These are phyloP conservation scores for Cornus kousa DNA, from an alignment of 148 eudicot species.

Conservation along the genomic window DNA sequence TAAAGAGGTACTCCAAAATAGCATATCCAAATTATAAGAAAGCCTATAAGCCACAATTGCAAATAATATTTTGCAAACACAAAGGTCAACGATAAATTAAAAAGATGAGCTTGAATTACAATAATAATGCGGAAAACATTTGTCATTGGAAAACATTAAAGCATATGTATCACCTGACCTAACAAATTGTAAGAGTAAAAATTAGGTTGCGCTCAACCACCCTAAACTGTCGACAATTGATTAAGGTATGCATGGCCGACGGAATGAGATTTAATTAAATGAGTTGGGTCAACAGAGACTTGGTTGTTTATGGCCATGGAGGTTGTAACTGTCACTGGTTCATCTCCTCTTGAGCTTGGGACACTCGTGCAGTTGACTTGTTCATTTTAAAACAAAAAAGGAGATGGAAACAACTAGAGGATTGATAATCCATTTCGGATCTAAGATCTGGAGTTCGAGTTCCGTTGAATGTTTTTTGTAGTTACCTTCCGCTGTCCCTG, in stretches of 20 bases:
- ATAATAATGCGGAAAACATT: no score
- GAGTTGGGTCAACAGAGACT: background rate
- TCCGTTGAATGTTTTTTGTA: no score
- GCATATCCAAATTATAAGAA: no score
- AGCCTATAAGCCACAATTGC: no score
- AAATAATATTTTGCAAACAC: background rate
- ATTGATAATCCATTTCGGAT: no score
- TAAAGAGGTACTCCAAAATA: no score
- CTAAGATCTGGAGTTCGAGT: no score
- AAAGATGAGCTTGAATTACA: background rate
- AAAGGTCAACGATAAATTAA: conserved; percentile 4
- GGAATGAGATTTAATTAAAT: background rate
- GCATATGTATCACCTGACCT: no score
- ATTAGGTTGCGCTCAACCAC: background rate
- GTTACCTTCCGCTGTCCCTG: no score
- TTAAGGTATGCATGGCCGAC: background rate
- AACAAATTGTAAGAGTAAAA: background rate
- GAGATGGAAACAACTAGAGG: no score
- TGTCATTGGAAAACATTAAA: no score
- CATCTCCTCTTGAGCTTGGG: background rate
- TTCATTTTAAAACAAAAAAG: no score
- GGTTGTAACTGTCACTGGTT: background rate
- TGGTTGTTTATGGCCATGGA: background rate
- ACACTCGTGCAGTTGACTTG: background rate
- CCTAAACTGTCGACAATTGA: background rate